A percentile compares a stretch with the other conserved stretches of the same genome.
These are phyloP conservation scores for Cladorrhinum samala DNA, from an alignment of 495 filamentous ascomycete genomes.

Conservation along the genomic window DNA sequence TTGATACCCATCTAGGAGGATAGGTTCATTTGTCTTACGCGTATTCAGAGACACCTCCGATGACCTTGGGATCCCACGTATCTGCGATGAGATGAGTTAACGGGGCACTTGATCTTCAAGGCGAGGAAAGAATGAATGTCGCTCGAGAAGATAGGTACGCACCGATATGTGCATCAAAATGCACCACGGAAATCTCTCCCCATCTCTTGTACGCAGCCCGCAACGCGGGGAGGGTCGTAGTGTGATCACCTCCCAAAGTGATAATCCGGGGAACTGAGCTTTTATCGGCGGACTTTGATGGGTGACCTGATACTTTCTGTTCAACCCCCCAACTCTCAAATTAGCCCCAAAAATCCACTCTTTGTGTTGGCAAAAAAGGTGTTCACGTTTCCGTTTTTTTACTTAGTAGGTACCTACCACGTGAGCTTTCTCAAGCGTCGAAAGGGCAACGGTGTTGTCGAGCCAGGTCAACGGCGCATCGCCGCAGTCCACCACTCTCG, in stretches of 20 bases:
- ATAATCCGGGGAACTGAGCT: conserved; percentile 50
- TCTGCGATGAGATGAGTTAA: conserved; percentile 33
- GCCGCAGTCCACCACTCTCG: conserved; percentile 62
- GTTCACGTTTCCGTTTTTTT: too few relatives aligned
- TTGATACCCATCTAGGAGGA: neutral
- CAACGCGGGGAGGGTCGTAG: conserved; percentile 55
- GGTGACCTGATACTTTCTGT: neutral
- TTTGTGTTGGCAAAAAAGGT: too few relatives aligned
- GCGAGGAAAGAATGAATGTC: neutral
- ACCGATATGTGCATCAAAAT: conserved; percentile 66
- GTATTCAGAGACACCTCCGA: conserved; percentile 35
- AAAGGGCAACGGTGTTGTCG: conserved; percentile 69
- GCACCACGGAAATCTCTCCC: conserved; percentile 61
- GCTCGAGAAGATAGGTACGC: neutral
- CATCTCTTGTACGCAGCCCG: conserved; percentile 62
- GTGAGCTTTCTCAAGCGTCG: conserved; percentile 64
- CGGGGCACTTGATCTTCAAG: neutral
- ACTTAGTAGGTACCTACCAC: too few relatives aligned
- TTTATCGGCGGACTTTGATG: neutral
- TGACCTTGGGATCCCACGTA: conserved; percentile 68
- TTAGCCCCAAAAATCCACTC: too few relatives aligned
- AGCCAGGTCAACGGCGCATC: conserved; percentile 64
- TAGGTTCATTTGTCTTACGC: conserved; percentile 23
- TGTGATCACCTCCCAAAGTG: conserved; percentile 63
- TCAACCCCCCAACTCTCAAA: too few relatives aligned